Conservation (phyloP, 441 rosid genomes). For the Gossypium davidsonii region DNA sequence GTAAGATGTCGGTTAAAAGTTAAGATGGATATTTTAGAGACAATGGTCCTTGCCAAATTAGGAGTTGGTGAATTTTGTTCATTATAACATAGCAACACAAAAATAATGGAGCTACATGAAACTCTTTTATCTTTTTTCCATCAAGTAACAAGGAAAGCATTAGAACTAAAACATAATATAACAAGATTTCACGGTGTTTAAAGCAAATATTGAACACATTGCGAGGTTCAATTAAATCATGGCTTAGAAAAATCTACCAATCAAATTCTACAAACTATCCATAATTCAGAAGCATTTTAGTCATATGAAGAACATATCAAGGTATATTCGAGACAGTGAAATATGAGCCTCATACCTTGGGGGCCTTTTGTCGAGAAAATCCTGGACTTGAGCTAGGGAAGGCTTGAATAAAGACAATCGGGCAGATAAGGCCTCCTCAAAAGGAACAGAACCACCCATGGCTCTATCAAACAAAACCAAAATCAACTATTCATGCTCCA, state of each 20-base stretch:
- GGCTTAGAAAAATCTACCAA: neutral
- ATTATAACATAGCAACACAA: neutral
- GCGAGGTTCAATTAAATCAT: neutral
- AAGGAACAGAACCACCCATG: constrained; percentile 96
- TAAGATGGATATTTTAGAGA: neutral
- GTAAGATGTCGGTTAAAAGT: neutral
- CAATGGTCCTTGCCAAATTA: neutral
- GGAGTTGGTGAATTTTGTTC: neutral
- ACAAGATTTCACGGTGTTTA: neutral
- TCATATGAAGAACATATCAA: neutral
- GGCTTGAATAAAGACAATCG: constrained; percentile 82
- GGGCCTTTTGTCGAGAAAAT: constrained; percentile 69
- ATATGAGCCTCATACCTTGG: constrained; percentile 50
- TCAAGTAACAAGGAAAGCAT: neutral
- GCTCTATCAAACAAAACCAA: constrained; percentile 44
- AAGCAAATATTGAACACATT: neutral
- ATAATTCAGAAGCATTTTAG: neutral
- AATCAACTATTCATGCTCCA: constrained; percentile 4
- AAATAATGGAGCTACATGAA: neutral
- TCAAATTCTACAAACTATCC: neutral
- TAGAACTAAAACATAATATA: neutral
- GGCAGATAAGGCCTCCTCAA: constrained; percentile 88
- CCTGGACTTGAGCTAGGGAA: constrained; percentile 65
- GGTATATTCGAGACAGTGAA: neutral
- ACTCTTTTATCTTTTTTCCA: neutral